phyloP scores from a whole-genome alignment of 371 early-diverging fungal genomes.

The Mortierella sp. region DNA sequence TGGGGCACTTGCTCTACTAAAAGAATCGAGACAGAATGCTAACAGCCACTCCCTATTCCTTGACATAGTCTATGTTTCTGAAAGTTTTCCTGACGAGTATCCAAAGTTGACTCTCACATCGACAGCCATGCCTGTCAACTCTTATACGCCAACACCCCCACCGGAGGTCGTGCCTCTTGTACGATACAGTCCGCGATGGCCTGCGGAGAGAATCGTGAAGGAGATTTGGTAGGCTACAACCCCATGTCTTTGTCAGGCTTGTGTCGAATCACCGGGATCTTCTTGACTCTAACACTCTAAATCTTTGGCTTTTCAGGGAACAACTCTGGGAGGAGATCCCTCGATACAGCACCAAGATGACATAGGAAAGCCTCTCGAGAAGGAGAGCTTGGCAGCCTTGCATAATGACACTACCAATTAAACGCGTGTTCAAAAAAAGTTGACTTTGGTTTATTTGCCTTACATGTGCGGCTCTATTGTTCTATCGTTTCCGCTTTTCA shows the following conservation, averaged over 20 bases:
- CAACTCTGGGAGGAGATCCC: conserved; percentile 49
- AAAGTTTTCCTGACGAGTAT: conserved; percentile 37
- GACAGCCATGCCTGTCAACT: conserved; percentile 11
- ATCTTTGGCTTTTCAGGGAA: conserved; percentile 17
- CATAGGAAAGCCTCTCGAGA: conserved; percentile 3
- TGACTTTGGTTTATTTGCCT: no score
- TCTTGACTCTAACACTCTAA: background rate
- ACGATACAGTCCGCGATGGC: conserved; percentile 49
- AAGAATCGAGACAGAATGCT: no score
- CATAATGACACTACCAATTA: no score
- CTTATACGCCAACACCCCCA: conserved; percentile 5
- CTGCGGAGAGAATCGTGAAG: conserved; percentile 30
- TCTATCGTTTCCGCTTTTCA: background rate
- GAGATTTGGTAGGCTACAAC: conserved; percentile 30
- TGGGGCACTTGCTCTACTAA: no score
- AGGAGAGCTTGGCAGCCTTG: no score
- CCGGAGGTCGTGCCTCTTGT: conserved; percentile 29
- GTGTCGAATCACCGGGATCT: background rate
- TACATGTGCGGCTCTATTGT: no score
- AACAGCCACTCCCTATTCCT: background rate
- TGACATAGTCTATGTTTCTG: conserved; percentile 27
- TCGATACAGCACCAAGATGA: conserved; percentile 18
- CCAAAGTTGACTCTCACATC: conserved; percentile 35
- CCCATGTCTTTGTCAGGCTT: background rate
- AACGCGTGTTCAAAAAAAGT: no score